Base-by-base conservation (phyloP, 805 yeast genomes). In the Candida patagonica region DNA sequence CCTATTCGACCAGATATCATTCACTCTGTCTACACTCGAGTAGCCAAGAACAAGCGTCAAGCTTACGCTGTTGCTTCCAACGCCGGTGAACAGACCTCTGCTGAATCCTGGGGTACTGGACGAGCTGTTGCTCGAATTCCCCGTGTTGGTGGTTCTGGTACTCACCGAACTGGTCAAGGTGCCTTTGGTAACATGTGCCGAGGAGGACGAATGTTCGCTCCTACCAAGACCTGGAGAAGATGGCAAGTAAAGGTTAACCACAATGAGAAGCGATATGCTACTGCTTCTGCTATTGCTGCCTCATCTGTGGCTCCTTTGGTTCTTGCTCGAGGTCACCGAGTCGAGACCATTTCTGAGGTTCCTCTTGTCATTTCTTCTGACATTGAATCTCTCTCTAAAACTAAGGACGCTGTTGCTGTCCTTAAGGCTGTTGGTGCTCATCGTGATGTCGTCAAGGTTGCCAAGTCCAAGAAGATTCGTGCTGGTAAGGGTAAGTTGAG, bases 121-220 rank as follows among this genome's bases (percentile, higher is more conserved):
- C 88, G 98, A 79, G 98, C 98, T 74, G 96, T 92, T 67, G 97
- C 98, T 76, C 89, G 98, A 80, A 89, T 92, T 71, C 98, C 98
- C 78, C 88, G 98, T 81, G 97, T 92, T 68, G 96, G 96, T 75
- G 98, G 98, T 78, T 88, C 95, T 70, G 98, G 98, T 84, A 92
- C 98, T 70, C 96, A 87, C 94, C 88, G 98, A 76, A 77, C 97
- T 56, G 98, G 98, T 72, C 98, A 92, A 76, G 98, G 87, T 72
- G 98, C 98, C 69, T 92, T 92, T 80, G 98, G 98, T 82, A 92
- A 92, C 92, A 92, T 92, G 98, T 92, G 98, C 80, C 89, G 98
- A 75, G 96, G 96, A 72, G 98, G 98, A 78, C 95, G 98, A 76
- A 92, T 92, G 97, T 92, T 92, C 67, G 96, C 98, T 73, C 98